These are phyloP conservation scores for Wickerhamiella occidentalis DNA, from an alignment of 805 yeast species.

Conservation along the genomic window DNA sequence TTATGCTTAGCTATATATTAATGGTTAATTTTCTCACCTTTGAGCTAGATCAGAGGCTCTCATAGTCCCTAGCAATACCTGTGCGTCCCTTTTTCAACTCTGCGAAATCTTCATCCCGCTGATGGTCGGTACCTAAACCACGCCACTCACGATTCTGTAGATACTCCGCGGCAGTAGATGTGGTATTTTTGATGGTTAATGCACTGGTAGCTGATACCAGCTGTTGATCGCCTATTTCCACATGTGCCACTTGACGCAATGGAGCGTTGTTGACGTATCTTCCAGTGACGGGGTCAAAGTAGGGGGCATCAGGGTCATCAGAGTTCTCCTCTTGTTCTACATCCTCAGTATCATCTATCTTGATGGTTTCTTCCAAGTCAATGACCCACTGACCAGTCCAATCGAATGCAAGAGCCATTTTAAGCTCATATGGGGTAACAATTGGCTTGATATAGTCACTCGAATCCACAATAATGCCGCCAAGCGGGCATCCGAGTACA, in stretches of 20 bases:
- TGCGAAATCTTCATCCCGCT: conserved; percentile 48
- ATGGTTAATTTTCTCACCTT: no score
- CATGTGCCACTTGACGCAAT: conserved; percentile 50
- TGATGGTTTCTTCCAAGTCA: conserved; percentile 51
- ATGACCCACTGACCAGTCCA: conserved; percentile 96
- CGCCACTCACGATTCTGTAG: conserved; percentile 69
- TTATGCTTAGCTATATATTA: not conserved
- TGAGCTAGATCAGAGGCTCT: not conserved
- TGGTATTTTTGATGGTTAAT: conserved; percentile 60
- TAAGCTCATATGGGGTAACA: conserved; percentile 83
- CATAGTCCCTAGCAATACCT: conserved; percentile 85
- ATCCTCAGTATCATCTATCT: conserved; percentile 18
- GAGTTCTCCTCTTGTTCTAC: conserved; percentile 19
- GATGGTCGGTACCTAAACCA: conserved; percentile 61
- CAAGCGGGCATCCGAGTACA: conserved; percentile 84
- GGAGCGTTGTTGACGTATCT: conserved; percentile 63
- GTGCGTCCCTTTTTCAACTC: conserved; percentile 65
- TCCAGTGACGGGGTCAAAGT: conserved; percentile 84
- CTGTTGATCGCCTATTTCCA: conserved; percentile 44
- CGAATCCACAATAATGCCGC: conserved; percentile 78
- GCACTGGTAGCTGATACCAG: conserved; percentile 19
- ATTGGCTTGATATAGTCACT: conserved; percentile 76
- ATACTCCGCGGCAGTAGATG: conserved; percentile 75
- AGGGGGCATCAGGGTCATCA: conserved; percentile 55
- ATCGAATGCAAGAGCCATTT: conserved; percentile 62